These are phyloP conservation scores for Sugiyamaella pinicola DNA, from an alignment of 1,139 yeast genomes.

Conservation along the genomic window DNA sequence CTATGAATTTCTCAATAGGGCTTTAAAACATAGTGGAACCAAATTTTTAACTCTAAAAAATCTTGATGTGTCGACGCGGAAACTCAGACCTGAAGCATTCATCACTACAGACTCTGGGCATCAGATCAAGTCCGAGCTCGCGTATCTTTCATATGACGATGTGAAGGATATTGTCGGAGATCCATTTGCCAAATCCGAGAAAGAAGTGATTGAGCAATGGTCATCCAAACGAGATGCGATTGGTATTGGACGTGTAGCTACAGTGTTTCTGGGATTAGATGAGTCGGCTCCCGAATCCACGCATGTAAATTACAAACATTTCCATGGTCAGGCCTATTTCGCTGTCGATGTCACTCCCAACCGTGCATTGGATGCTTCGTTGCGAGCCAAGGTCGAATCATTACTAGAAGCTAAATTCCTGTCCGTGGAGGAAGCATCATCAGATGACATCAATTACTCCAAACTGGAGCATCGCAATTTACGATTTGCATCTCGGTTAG, in stretches of 20 bases:
- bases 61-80: slow-evolving; percentile 27
- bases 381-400: slow-evolving; percentile 26
- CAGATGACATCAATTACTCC: slow-evolving; percentile 6
- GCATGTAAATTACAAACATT: slow-evolving; percentile 34
- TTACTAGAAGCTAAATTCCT: slow-evolving; percentile 37
- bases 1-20: slow-evolving; percentile 55
- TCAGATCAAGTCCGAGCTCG: slow-evolving; percentile 15
- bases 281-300: slow-evolving; percentile 46
- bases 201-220: slow-evolving; percentile 38
- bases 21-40: slow-evolving; percentile 56
- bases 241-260: slow-evolving; percentile 44
- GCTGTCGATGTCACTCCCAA: slow-evolving; percentile 64
- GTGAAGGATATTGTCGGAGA: slow-evolving; percentile 39
- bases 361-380: slow-evolving; percentile 28
- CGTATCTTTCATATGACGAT: slow-evolving; percentile 26
- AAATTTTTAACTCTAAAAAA: slow-evolving; percentile 57
- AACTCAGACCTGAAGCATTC: slow-evolving; percentile 10
- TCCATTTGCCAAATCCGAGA: slow-evolving; percentile 39
- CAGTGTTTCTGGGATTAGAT: slow-evolving; percentile 70
- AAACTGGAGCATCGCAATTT: slow-evolving; percentile 14
- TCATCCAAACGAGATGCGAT: slow-evolving; percentile 44
- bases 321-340: slow-evolving; percentile 73
- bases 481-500: slow-evolving; percentile 31
- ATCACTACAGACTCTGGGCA: background rate
- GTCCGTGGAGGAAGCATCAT: slow-evolving; percentile 29